Evolutionary conservation across 257 asterid genomes (phyloP), one percentile per base, ranked within the genome.

Genomic region (Echites panduratus): DNA sequence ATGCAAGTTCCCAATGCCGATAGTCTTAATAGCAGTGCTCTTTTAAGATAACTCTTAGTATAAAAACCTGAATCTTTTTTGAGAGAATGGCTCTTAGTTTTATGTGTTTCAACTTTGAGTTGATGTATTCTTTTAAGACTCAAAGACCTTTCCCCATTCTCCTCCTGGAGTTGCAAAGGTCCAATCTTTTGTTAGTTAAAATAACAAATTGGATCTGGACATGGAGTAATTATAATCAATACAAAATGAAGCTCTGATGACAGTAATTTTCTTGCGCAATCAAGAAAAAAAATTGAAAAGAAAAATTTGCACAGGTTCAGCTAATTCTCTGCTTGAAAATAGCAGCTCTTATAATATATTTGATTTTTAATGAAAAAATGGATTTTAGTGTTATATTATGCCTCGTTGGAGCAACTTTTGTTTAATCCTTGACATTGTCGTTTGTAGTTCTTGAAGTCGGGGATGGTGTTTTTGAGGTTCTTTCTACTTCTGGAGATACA

Each of bases 401-500:
- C 62, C 62, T 16, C 4, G 16, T 9, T 11, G 5, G 17, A 41
- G 14, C 13, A n/a, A 52, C 58, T 44, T 4, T 7, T 52, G 8
- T 35, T 16, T 5, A 38, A 79, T 29, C 70, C 29, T 62, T 68
- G 43, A n/a, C 70, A 47, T 59, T 49, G 82, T 67, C 3, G 1
- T 27, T 68, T 81, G 78, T 71, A 92, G 98, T 92, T 81, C 98
- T 90, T 71, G 98, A 92, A 85, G 98, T 92, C 65, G 98, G 98
- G 71, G 98, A 92, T 76, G 98, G 98, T 72, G 98, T 92, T 72
- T 92, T 92, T 40, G 98, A 92, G 89, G 98, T 92, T 80, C 86
- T 92, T 67, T 92, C 98, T 63, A 92, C 98, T 68, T 90, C 98
- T 58, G 98, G 98, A 70, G 98, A 92, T 80, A 92, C 98, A 66